These are phyloP conservation scores for Puya raimondii DNA, from an alignment of 176 grass and related monocot genomes.

Conservation along the genomic window DNA sequence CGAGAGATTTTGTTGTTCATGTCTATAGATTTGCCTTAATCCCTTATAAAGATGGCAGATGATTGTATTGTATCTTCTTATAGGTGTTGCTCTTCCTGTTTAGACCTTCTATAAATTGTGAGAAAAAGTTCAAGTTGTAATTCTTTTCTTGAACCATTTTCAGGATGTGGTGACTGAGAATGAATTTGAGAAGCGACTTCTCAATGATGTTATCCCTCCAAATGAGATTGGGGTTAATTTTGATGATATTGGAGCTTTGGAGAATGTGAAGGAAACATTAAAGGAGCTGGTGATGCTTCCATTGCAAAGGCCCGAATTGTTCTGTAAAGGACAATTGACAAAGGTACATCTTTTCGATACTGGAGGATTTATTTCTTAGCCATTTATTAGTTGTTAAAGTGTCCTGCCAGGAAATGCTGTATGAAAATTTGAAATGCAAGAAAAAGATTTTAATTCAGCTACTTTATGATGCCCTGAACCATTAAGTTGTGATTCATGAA, in stretches of 20 bases:
- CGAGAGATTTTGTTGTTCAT: constrained; percentile 5
- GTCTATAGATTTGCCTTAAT: neutral
- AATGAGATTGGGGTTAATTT: constrained; percentile 92
- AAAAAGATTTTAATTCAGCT: neutral
- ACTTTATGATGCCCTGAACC: neutral
- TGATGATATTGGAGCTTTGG: constrained; percentile 88
- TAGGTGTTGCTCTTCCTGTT: neutral
- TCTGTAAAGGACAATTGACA: constrained; percentile 90
- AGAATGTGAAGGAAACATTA: constrained; percentile 94
- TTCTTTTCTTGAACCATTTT: constrained; percentile 21
- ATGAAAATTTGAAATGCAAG: too few relatives aligned
- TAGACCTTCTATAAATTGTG: neutral
- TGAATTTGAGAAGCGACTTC: constrained; percentile 94
- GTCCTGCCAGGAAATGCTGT: too few relatives aligned
- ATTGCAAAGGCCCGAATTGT: constrained; percentile 93
- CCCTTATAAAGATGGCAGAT: neutral
- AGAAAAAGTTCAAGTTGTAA: neutral
- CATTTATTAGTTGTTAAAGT: neutral
- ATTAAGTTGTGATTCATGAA: too few relatives aligned
- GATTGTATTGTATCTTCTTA: neutral
- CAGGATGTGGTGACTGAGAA: constrained; percentile 88
- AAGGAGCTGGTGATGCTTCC: constrained; percentile 99
- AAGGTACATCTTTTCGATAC: constrained; percentile 45
- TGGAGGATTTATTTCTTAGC: neutral
- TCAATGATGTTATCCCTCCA: constrained; percentile 87